Evolutionary conservation across 139 green algal genomes (phyloP), one percentile per base, ranked within the genome.

Genomic region (Chlamydomonas asymmetrica): DNA sequence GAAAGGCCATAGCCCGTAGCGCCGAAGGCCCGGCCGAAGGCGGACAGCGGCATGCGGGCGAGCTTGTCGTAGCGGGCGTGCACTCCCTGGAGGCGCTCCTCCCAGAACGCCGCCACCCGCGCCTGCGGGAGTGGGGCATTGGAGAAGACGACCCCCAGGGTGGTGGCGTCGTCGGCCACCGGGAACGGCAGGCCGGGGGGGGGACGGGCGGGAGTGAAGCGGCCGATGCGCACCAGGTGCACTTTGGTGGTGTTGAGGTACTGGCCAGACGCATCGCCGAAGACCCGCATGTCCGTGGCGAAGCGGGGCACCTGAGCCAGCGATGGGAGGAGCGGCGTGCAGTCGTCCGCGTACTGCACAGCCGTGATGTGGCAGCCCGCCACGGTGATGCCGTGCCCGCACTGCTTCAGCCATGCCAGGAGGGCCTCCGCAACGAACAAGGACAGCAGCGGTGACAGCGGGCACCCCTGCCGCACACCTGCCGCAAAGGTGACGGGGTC

Each of bases 401-500:
- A 5, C 13, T 20, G 5, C 31, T 57, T 25, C 1, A 82, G 74
- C 29, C 72, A 79, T 0, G 50, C 23, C 20, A 74, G 49, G 0
- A 85, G 56, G 18, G 80, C 74, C 49, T 79, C 52, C 3, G 38
- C 74, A 0, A 75, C 32, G 35, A 50, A 73, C 25, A 82, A 37
- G 50, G 75, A 85, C 9, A 82, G 62, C 57, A 74, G 5, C 2
- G 80, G 80, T 2, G 80, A 48, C 23, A 79, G 54, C 7, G 74
- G 73, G 49, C 80, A 82, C 0, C 80, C 74, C 64, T 85, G 80
- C 10, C 72, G 72, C 0, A 84, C 71, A 1, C 78, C 78, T 0
- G 71, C 64, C 2, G 34, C 0, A 23, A 84, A 79, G 29, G 27
- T 7, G 18, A 64, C 49, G 2, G 22, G 34, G 18, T 4, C 16